A percentile compares a stretch with the other conserved stretches of the same genome.
Conservation (phyloP, 1,284 basidiomycete species). For the Crucibulum parvulum region DNA sequence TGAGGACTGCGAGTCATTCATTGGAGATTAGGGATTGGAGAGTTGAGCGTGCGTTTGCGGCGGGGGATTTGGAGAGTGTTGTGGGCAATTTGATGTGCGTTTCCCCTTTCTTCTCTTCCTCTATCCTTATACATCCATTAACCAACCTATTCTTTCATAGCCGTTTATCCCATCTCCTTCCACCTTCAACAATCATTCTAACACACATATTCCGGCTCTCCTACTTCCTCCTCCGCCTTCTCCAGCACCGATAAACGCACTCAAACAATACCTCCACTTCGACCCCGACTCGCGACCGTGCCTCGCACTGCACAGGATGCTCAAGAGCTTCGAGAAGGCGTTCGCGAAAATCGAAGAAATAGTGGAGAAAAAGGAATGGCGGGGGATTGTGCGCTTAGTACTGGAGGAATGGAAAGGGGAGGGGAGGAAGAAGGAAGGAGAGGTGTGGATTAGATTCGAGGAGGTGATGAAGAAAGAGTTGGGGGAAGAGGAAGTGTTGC, state of each 20-base stretch:
- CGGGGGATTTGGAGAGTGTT: conserved; percentile 83
- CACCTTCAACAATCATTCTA: conserved; percentile 70
- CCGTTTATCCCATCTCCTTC: conserved; percentile 77
- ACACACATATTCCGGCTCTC: conserved; percentile 82
- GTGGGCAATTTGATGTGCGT: conserved; percentile 86
- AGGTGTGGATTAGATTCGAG: conserved; percentile 74
- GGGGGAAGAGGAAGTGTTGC: conserved; percentile 45
- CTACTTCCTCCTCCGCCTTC: conserved; percentile 81
- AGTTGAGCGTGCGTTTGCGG: conserved; percentile 80
- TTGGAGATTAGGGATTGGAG: conserved; percentile 74
- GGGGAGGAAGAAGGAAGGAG: no score
- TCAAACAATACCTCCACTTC: conserved; percentile 91
- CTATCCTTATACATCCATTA: neutral
- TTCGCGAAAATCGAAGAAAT: conserved; percentile 80
- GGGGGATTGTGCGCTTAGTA: conserved; percentile 68
- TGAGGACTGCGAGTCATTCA: conserved; percentile 77
- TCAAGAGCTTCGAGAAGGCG: conserved; percentile 83
- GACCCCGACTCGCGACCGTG: conserved; percentile 94
- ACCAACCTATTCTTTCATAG: conserved; percentile 40
- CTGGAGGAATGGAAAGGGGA: conserved; percentile 53
- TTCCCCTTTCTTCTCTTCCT: conserved; percentile 10
- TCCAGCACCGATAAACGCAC: conserved; percentile 65
- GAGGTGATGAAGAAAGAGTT: conserved; percentile 64
- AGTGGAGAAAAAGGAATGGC: conserved; percentile 73
- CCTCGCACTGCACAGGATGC: conserved; percentile 77